Base-by-base conservation (phyloP, 768 basidiomycete species). In the Jaapia argillacea region DNA sequence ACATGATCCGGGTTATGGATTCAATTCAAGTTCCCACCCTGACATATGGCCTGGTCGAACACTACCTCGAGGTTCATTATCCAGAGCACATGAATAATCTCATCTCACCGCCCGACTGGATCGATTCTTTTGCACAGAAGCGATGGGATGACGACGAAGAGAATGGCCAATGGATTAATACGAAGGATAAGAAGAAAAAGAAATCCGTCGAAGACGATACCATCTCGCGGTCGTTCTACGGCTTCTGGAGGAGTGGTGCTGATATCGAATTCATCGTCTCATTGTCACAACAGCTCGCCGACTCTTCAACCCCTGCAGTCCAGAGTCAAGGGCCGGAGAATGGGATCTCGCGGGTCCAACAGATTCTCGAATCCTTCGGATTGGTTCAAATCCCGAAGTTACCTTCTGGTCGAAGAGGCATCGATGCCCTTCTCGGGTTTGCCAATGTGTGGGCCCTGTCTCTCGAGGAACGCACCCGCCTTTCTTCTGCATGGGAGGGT, bases 1-100 rank as follows among this genome's bases (percentile, higher is more conserved):
- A 70, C 6, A 72, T 86, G 48, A 58, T 53, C 13, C 26, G 55
- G 0, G 52, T 80, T 24, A 72, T 84, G 68, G 61, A 6, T 60
- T 75, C 22, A 54, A n/a, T 62, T 3, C 55, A 59, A 5, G 51
- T 59, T 3, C 53, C 57, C 23, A 56, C 70, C 24, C 48, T 60
- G 1, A 63, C 67, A 13, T 51, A 56, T 0, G 61, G 70, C 24
- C 58, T 80, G 14, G 47, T 57, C 22, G 49, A 60, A n/a, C n/a
- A n/a, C 5, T 70, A 73, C 50, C 57, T 85, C 3, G 45, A 57
- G 3, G 55, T 63, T 2, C 64, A 65, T 7, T 63, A 75, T 46
- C 71, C 75, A 0, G 76, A 74, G 21, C 74, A 79, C 12, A 58
- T 59, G 20, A 63, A 66, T 13, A 52, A 56, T 18, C 45, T 86